phyloP scores from a whole-genome alignment of 257 asterid species.

The Handroanthus guayacan region DNA sequence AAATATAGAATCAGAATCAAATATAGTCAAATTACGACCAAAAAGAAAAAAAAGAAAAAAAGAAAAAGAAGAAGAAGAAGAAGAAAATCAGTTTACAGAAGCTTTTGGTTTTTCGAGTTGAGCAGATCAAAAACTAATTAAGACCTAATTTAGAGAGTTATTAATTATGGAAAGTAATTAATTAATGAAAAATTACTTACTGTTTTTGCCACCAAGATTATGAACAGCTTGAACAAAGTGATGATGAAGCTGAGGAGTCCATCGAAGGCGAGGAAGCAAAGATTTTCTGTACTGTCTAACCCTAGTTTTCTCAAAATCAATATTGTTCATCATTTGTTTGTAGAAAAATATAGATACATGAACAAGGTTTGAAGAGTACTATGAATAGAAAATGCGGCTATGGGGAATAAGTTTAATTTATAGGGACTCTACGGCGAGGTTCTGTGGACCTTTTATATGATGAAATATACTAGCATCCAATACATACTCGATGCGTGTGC shows the following conservation, averaged over 20 bases:
- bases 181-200: slow-evolving; percentile 25
- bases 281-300: slow-evolving; percentile 52
- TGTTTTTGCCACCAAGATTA: slow-evolving; percentile 53
- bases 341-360: background rate
- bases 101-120: too few relatives aligned
- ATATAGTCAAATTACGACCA: background rate
- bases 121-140: too few relatives aligned
- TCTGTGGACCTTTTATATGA: too few relatives aligned
- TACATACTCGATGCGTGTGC: too few relatives aligned
- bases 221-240: slow-evolving; percentile 51
- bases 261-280: slow-evolving; percentile 47
- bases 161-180: background rate
- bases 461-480: too few relatives aligned
- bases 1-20: background rate
- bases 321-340: background rate
- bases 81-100: too few relatives aligned
- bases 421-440: too few relatives aligned
- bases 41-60: too few relatives aligned
- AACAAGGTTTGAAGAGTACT: background rate
- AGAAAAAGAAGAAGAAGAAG: too few relatives aligned
- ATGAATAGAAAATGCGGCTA: background rate
- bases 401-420: too few relatives aligned
- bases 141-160: too few relatives aligned
- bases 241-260: slow-evolving; percentile 60
- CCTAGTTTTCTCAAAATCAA: slow-evolving; percentile 27